These are phyloP conservation scores for Cardamine occulta DNA, from an alignment of 345 rosid species.

Conservation along the genomic window DNA sequence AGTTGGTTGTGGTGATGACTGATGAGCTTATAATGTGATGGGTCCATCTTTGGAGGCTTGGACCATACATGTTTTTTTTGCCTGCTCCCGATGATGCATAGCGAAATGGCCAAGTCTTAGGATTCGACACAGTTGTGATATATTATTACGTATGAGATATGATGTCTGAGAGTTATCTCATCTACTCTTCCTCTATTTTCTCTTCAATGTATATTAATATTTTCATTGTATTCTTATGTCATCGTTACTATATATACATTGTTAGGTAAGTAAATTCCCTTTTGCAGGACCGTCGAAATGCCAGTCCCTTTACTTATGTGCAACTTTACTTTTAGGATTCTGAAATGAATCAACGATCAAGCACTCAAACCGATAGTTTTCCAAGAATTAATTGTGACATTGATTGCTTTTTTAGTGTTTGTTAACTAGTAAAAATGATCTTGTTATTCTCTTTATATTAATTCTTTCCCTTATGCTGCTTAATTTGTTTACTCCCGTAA, in stretches of 20 bases:
- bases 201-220: background rate
- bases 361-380: no score
- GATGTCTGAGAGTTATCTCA: background rate
- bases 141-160: conserved; percentile 8
- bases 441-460: background rate
- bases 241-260: background rate
- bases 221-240: no score
- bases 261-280: background rate
- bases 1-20: conserved; percentile 28
- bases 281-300: background rate
- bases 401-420: background rate
- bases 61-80: background rate
- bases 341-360: background rate
- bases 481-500: background rate
- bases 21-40: conserved; percentile 27
- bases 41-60: background rate
- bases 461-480: background rate
- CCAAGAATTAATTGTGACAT: background rate
- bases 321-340: background rate
- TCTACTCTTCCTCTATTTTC: background rate
- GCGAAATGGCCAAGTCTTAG: conserved; percentile 36
- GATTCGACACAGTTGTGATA: conserved; percentile 29
- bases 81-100: conserved; percentile 21
- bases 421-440: background rate
- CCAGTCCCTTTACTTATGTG: background rate